Evolutionary conservation across 192 early-diverging fungal genomes (phyloP), one percentile per base, ranked within the genome.

Genomic region (Coemansia guatemalensis): DNA sequence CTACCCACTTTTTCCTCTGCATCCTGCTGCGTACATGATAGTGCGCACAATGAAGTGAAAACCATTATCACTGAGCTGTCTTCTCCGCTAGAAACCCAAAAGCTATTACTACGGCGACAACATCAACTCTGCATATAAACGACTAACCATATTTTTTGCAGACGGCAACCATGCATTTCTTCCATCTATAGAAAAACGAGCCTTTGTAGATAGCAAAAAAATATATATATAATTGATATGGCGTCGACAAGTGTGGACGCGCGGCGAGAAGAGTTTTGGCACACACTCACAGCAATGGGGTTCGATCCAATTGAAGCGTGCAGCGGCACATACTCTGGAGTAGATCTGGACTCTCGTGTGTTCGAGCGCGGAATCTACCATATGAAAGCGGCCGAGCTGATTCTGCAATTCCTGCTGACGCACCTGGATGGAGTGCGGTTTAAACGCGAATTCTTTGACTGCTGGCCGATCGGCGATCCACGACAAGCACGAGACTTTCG

Each of bases 291-390:
- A 12, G 65, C 74, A 9, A 65, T 81, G 67, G 78, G 78, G 4
- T 81, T 81, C 54, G 59, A 68, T 23, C 56, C 69, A 17, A 12
- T 23, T 18, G n/a, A 65, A 22, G 69, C 66, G 22, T 65, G 72
- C 47, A 60, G 64, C 12, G 82, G 82, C 18, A 35, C 74, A 17
- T 83, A 83, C 48, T 73, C 73, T 4, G 73, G 67, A 0, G 55
- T 87, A 8, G 71, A 60, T 25, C 68, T 87, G 23, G 78, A 85
- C 64, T 59, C 68, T 8, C 60, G 62, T 6, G 77, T 87, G 8
- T 85, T 87, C 65, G 75, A 78, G 49, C 73, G 66, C 39, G 84
- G 86, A 11, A 74, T 84, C 41, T 83, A 82, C 69, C 85, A 85
- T 33, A 74, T 66, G 23, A 83, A 81, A 25, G 86, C 86, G 0